Evolutionary conservation across 2,329 filamentous ascomycete species (phyloP), one percentile per base, ranked within the genome.

Genomic region (Amylocarpus encephaloides): DNA sequence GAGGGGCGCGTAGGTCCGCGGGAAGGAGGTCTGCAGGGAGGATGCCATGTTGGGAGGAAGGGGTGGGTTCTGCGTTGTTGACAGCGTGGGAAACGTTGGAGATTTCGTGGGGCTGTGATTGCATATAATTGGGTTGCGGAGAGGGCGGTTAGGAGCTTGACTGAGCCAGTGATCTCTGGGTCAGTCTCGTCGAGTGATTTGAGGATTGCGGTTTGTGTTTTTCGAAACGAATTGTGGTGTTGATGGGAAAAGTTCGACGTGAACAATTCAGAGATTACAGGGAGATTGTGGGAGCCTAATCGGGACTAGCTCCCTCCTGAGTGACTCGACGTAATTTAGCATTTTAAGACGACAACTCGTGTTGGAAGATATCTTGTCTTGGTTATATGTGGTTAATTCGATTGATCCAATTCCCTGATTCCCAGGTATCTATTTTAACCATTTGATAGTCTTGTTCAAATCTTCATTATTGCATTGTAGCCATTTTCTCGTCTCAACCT

Each of bases 71-170:
- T 50, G 64, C 58, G 54, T 69, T 56, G 59, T 62, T 64, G 67
- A 59, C 68, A 59, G 67, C 62, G 55, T 69, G 69, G 58, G 63
- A 66, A 63, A 62, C 64, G 69, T 71, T 65, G 68, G 70, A 68
- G 73, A 64, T 70, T 66, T 73, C 71, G 62, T 64, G 63, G 58
- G 71, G 71, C 74, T 75, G 77, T 76, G 71, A 73, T 73, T 82
- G 80, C 80, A 84, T 84, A 80, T 77, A 83, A 79, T 68, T 74
- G 67, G 66, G 67, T 67, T 64, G 58, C 29, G 48, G 49, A 43
- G 55, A 42, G 35, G 52, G 36, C 51, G 48, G 30, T 40, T 53
- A 39, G 36, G 38, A 50, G 40, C 51, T 55, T 60, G 64, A 66
- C 64, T 67, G 64, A 64, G 57, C 64, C 64, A 62, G 61, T 49